These are phyloP conservation scores for Deinandra increscens DNA, from an alignment of 129 eudicot genomes.

Conservation along the genomic window DNA sequence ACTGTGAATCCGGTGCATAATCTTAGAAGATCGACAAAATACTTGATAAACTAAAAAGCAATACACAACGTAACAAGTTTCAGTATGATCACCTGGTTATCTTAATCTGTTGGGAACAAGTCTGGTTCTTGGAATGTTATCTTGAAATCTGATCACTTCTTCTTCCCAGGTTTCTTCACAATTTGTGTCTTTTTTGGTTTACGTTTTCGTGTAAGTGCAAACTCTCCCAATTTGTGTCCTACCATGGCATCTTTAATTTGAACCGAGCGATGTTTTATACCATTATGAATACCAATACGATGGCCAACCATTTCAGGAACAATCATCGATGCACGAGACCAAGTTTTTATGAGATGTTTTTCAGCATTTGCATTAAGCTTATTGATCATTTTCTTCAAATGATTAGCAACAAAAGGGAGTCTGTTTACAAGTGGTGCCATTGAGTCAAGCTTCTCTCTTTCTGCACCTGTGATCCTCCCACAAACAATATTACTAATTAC, in stretches of 20 bases:
- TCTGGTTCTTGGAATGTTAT: neutral
- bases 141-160: conserved; percentile 25
- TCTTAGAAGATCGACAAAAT: conserved; percentile 19
- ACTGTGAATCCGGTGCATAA: neutral
- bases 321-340: conserved; percentile 52
- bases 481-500: neutral
- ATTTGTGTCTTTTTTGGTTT: conserved; percentile 36
- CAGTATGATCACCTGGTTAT: conserved; percentile 22
- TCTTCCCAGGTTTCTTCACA: conserved; percentile 33
- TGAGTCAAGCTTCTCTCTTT: conserved; percentile 12
- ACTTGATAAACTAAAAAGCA: neutral
- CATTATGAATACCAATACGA: conserved; percentile 42
- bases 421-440: conserved; percentile 43
- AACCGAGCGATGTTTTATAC: conserved; percentile 35
- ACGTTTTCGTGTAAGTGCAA: conserved; percentile 39
- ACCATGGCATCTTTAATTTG: conserved; percentile 46
- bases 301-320: conserved; percentile 60
- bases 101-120: neutral
- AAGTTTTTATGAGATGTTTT: conserved; percentile 38
- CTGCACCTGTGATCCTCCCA: conserved; percentile 13
- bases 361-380: conserved; percentile 35
- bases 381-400: conserved; percentile 35
- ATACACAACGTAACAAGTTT: conserved; percentile 20
- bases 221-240: conserved; percentile 54
- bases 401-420: conserved; percentile 55